These are phyloP conservation scores for Mollisiaceae sp. DNA, from an alignment of 2,329 filamentous ascomycete genomes.

Conservation along the genomic window DNA sequence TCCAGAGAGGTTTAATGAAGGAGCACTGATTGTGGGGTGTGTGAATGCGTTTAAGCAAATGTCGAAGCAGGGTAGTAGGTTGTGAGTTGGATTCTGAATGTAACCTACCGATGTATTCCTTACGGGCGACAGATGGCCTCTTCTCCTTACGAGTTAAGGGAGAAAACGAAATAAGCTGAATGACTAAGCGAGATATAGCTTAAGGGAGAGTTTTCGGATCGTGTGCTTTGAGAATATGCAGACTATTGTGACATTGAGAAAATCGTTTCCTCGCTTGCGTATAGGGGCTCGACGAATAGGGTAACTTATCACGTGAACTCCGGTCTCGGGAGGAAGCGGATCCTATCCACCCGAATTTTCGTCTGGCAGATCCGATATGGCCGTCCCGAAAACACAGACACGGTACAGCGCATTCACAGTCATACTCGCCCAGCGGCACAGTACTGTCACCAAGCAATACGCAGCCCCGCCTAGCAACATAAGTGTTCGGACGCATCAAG, in stretches of 20 bases:
- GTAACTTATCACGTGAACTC: background rate
- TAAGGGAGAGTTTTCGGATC: no score
- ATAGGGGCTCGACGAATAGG: background rate
- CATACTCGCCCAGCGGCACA: background rate
- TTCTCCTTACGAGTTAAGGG: background rate
- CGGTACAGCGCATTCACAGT: background rate
- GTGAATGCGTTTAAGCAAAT: slow-evolving; percentile 16
- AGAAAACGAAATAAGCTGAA: no score
- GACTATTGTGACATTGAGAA: background rate
- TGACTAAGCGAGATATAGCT: no score
- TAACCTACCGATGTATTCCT: background rate
- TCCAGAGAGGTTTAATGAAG: slow-evolving; percentile 23
- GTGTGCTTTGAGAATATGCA: background rate
- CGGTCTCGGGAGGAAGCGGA: background rate
- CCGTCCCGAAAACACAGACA: slow-evolving; percentile 1
- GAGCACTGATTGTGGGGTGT: slow-evolving; percentile 16
- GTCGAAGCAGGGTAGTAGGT: slow-evolving; percentile 7
- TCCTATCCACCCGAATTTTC: background rate
- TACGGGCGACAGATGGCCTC: background rate
- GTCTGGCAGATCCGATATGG: background rate
- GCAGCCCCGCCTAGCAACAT: no score
- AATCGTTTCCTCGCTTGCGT: background rate
- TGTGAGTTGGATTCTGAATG: background rate
- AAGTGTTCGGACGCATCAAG: background rate
- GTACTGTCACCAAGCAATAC: background rate